Evolutionary conservation across 257 asterid species (phyloP), one percentile per base, ranked within the genome.

Genomic region (Capsicum chinense): DNA sequence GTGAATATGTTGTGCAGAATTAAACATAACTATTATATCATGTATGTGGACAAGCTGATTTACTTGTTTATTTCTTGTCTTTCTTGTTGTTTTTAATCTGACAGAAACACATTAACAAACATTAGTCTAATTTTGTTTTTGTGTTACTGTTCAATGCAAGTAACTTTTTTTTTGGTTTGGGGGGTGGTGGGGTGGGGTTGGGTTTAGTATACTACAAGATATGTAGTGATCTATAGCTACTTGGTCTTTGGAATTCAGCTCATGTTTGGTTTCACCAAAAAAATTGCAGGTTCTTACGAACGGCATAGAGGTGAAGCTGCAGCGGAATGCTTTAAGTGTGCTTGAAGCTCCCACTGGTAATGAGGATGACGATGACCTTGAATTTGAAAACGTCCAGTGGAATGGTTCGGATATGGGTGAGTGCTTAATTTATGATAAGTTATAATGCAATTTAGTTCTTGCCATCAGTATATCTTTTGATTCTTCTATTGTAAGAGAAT

Each of bases 301-400:
- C 83, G 99, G 99, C 79, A 92, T 96, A 50, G 99, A 96, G 88
- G 98, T 96, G 44, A 96, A 96, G 88, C 91, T 96, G 17, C 99
- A 96, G 85, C 86, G 99, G 83, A 96, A 96, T 85, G 99, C 99
- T 3, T 88, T 96, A 13, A 96, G 98, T 79, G 98, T 96, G 63
- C 58, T 96, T 10, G 99, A 96, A 91, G 89, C 95, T 84, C 98
- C 98, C 5, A 94, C 96, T 42, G 99, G 99, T 9, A 93, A 94
- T 7, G 99, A 96, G 84, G 99, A 93, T 14, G 97, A 94, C 6
- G 95, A 90, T 48, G 97, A 93, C 71, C 85, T 91, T 48, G 97
- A 92, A 83, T 91, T 92, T 21, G 98, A 94, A 82, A 91, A 91
- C 79, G 85, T 86, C 15, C 99, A 86, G 42, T 94, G 98, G 95